Evolutionary conservation across 345 rosid genomes (phyloP).

Genomic region (Acer negundo): DNA sequence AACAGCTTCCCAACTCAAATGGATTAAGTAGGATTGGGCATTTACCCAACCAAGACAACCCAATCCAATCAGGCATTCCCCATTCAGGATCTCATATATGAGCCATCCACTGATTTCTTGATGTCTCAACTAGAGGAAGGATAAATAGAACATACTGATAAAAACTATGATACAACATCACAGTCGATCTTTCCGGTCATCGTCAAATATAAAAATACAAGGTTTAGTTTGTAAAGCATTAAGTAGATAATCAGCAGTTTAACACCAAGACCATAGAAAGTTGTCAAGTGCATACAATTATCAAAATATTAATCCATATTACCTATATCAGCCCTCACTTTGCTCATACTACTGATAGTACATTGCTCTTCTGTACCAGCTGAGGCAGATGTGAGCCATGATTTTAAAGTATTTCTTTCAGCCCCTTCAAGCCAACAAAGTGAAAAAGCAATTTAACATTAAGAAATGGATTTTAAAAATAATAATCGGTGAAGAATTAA

Average conservation of each 20-base stretch:
- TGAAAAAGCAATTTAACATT: slow-evolving; percentile 10
- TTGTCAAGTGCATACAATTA: neutral
- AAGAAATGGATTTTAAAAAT: slow-evolving; percentile 16
- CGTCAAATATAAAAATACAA: neutral
- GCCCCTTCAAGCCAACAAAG: slow-evolving; percentile 34
- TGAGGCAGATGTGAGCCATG: slow-evolving; percentile 70
- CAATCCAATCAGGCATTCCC: neutral
- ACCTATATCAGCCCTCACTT: slow-evolving; percentile 45
- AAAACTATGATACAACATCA: neutral
- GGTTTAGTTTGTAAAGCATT: neutral
- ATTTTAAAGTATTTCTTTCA: slow-evolving; percentile 55
- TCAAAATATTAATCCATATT: slow-evolving; percentile 14
- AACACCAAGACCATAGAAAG: neutral
- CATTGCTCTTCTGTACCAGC: slow-evolving; percentile 38
- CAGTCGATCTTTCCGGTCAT: neutral
- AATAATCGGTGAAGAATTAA: neutral
- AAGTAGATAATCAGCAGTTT: neutral
- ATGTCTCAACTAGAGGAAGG: neutral
- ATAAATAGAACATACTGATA: neutral
- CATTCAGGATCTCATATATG: neutral
- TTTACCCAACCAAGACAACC: no score
- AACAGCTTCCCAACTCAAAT: neutral
- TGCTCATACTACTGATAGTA: slow-evolving; percentile 23
- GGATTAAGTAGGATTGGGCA: no score
- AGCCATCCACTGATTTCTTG: neutral